phyloP scores from a whole-genome alignment of 2,329 filamentous ascomycete species.

The Colletotrichum spaethianum region DNA sequence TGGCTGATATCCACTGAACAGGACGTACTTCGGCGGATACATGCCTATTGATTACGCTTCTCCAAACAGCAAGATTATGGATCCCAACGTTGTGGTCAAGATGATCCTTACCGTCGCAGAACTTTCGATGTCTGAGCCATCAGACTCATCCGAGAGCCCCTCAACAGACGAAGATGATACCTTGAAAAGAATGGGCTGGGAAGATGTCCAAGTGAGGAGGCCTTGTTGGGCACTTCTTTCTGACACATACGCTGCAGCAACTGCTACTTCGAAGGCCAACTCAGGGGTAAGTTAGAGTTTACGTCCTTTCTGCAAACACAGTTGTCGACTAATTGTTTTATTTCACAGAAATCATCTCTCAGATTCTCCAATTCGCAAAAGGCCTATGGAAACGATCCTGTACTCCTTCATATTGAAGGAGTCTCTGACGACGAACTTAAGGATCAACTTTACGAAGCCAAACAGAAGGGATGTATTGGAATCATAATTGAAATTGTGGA shows the following conservation, averaged over 20 bases:
- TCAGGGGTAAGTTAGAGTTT: constrained; percentile 35
- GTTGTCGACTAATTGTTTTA: too few relatives aligned
- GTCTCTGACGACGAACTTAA: constrained; percentile 40
- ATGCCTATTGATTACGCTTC: constrained; percentile 44
- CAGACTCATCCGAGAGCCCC: constrained; percentile 39
- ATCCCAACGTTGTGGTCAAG: constrained; percentile 43
- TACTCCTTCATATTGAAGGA: constrained; percentile 42
- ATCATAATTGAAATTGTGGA: constrained; percentile 45
- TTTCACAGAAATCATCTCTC: not conserved
- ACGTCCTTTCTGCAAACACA: too few relatives aligned
- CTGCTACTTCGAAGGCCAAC: constrained; percentile 32
- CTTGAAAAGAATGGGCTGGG: constrained; percentile 43
- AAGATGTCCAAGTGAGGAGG: constrained; percentile 41
- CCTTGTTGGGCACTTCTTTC: constrained; percentile 44
- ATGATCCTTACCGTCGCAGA: constrained; percentile 43
- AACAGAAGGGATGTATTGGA: constrained; percentile 44
- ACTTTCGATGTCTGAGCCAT: constrained; percentile 37
- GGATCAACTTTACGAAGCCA: constrained; percentile 42
- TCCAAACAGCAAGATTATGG: constrained; percentile 38
- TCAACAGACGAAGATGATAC: constrained; percentile 41
- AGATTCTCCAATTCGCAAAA: constrained; percentile 1
- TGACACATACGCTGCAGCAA: constrained; percentile 45
- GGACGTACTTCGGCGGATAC: constrained; percentile 43
- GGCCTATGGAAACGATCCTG: constrained; percentile 40
- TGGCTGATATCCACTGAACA: not conserved